These are phyloP conservation scores for Raddia distichophylla DNA, from an alignment of 176 grass and related monocot species.

Conservation along the genomic window DNA sequence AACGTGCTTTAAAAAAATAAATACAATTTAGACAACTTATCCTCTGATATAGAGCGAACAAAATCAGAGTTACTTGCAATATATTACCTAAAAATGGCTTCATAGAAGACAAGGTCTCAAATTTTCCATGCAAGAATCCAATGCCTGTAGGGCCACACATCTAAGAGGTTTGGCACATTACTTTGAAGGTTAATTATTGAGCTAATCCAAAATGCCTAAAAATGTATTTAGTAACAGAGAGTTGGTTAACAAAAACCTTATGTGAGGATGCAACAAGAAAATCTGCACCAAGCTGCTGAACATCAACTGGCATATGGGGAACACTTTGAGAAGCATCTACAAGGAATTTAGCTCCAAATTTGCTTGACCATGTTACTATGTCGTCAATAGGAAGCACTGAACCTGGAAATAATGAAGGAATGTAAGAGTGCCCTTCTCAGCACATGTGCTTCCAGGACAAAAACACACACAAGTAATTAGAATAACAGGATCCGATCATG, in stretches of 20 bases:
- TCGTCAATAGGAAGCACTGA: constrained; percentile 89
- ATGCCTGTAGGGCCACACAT: constrained; percentile 99
- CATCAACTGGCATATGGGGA: constrained; percentile 93
- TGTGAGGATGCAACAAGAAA: constrained; percentile 98
- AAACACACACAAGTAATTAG: constrained; percentile 10
- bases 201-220: constrained; percentile 23
- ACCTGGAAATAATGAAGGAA: constrained; percentile 50
- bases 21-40: constrained; percentile 23
- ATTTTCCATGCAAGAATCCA: constrained; percentile 85
- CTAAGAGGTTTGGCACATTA: constrained; percentile 75
- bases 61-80: background rate
- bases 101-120: constrained; percentile 79
- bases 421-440: background rate
- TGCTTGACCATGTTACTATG: constrained; percentile 68
- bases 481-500: background rate
- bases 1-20: constrained; percentile 24
- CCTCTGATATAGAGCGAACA: background rate
- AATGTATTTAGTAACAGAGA: constrained; percentile 30
- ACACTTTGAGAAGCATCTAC: constrained; percentile 98
- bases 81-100: constrained; percentile 87
- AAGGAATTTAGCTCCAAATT: constrained; percentile 85
- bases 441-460: too few species aligned
- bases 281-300: constrained; percentile 87
- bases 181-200: constrained; percentile 35
- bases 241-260: constrained; percentile 62